phyloP scores from a whole-genome alignment of 257 asterid genomes.

The Nicotiana obtusifolia region DNA sequence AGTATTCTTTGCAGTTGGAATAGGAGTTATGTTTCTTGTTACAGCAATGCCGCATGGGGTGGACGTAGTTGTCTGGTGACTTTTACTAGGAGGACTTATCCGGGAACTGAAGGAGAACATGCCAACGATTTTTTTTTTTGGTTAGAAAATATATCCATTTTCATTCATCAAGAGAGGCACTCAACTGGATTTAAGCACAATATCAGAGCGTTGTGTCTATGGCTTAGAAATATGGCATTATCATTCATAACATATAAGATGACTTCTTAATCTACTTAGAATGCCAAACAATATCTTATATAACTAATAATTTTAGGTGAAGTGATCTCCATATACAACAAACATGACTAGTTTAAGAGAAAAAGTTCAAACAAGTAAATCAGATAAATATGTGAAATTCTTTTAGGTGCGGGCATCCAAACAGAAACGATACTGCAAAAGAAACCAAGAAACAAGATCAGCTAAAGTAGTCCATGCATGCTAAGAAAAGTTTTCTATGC shows the following conservation, averaged over 20 bases:
- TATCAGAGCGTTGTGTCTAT: not conserved
- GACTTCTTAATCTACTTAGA: not conserved
- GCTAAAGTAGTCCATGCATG: constrained; percentile 1
- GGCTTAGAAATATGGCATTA: not conserved
- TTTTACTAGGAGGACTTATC: constrained; percentile 30
- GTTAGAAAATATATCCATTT: constrained; percentile 1
- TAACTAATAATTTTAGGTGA: not conserved
- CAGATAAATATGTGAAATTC: not conserved
- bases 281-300: not conserved
- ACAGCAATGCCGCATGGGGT: constrained; percentile 28
- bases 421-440: not conserved
- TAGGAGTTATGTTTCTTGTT: constrained; percentile 24
- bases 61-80: constrained; percentile 30
- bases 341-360: not conserved
- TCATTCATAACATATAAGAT: not conserved
- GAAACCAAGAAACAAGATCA: not conserved
- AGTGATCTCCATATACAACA: not conserved
- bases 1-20: constrained; percentile 23
- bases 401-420: not conserved
- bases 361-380: not conserved
- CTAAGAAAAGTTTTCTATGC: not conserved
- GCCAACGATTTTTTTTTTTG: constrained; percentile 13
- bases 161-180: constrained; percentile 7
- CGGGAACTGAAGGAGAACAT: constrained; percentile 30
- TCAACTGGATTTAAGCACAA: not conserved